Evolutionary conservation across 495 filamentous ascomycete genomes (phyloP), one percentile per base, ranked within the genome.

Genomic region (Aspergillus leporis): DNA sequence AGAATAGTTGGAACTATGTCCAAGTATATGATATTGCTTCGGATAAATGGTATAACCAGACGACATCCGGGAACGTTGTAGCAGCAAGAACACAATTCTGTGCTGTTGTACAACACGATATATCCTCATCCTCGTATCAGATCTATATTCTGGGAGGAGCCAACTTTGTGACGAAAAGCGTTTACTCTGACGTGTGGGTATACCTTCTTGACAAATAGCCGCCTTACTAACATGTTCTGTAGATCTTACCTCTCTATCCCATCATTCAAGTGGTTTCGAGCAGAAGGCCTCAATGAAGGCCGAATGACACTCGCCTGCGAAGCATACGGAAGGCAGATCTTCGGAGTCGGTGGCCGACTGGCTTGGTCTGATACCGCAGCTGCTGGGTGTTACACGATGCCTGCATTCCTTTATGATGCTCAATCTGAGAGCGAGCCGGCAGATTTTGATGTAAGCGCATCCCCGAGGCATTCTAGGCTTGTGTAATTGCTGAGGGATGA

Each of bases 31-130:
- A 65, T 23, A 61, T 61, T 14, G 58, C 55, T 18, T 22, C 4
- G 5, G 51, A 19, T 9, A 61, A 56, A 16, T 65, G 62, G 62
- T 65, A 61, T 21, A 65, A 65, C n/a, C 62, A 65, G 19, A 49
- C 58, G 1, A 65, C 62, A 4, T 55, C 43, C 14, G 62, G 62
- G 22, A 51, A 21, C 12, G 55, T 48, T 0, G n/a, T n/a, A n/a
- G 25, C 58, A 9, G 22, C 54, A 1, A 47, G 62, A 30, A 65
- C 54, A 5, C 55, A 65, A 43, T 65, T 56, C 22, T 65, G 62
- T 34, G 62, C 62, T 3, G 45, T 55, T 8, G 55, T 56, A 18
- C 43, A 61, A n/a, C 58, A 65, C 28, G 62, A 65, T 13, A n/a
- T 49, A 6, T 53, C 55, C 0, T 51, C 55, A 0, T 48, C 43